A percentile compares a stretch with the other conserved stretches of the same genome.
Evolutionary conservation across 257 asterid genomes (phyloP).

Genomic region (Jacaranda copaia): DNA sequence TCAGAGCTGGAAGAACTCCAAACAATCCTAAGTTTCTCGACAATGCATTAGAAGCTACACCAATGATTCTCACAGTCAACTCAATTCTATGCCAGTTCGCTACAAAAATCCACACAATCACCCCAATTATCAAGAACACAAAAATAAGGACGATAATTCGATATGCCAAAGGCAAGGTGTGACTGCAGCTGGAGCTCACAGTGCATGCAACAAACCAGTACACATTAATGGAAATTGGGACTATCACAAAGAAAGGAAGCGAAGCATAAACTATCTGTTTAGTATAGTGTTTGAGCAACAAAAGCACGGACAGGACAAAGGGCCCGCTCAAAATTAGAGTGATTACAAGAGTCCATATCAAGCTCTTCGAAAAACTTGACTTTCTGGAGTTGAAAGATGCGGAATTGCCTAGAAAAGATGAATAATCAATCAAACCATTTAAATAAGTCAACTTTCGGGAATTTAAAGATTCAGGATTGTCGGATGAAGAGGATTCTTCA

Average conservation of each 20-base stretch:
- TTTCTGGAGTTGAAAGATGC: conserved; percentile 37
- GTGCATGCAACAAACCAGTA: conserved; percentile 97
- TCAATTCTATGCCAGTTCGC: conserved; percentile 90
- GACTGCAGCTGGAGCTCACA: conserved; percentile 72
- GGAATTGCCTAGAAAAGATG: conserved; percentile 35
- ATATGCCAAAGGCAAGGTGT: conserved; percentile 75
- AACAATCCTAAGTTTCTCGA: conserved; percentile 75
- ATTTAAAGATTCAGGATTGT: background rate
- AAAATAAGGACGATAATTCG: conserved; percentile 73
- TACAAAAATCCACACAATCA: conserved; percentile 85
- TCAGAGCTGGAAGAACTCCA: conserved; percentile 77
- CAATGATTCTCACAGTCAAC: conserved; percentile 81
- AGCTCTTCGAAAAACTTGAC: conserved; percentile 60
- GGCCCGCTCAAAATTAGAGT: conserved; percentile 75
- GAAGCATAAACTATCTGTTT: conserved; percentile 87
- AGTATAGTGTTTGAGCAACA: conserved; percentile 78
- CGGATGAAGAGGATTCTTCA: conserved; percentile 16
- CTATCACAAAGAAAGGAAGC: conserved; percentile 82
- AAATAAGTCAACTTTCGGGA: conserved; percentile 18
- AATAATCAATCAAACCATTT: background rate
- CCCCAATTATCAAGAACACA: conserved; percentile 76
- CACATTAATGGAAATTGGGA: conserved; percentile 73
- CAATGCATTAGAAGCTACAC: conserved; percentile 79
- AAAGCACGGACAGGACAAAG: conserved; percentile 63
- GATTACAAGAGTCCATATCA: conserved; percentile 83